These are phyloP conservation scores for Hydnum rufescens DNA, from an alignment of 768 basidiomycete genomes.

Conservation along the genomic window DNA sequence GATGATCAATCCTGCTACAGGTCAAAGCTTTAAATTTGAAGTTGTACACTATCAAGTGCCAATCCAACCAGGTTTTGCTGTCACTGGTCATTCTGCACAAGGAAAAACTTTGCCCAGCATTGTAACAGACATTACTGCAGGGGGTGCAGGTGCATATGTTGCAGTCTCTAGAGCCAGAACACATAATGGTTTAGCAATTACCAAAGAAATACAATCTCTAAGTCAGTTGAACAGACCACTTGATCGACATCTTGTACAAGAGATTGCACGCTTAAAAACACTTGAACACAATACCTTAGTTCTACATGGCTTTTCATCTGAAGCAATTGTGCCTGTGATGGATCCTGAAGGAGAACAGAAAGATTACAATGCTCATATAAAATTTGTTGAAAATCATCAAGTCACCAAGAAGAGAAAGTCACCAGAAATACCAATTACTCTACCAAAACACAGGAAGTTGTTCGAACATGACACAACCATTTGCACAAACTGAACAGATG, in stretches of 20 bases:
- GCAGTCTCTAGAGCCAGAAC: slow-evolving; percentile 15
- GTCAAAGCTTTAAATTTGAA: neutral
- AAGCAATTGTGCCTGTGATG: neutral
- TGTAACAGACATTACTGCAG: too few species aligned
- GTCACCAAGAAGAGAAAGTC: neutral
- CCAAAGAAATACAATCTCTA: too few species aligned
- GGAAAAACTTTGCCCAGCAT: too few species aligned
- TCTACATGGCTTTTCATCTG: neutral
- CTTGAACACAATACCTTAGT: neutral
- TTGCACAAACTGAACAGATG: too few species aligned
- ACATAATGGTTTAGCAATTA: slow-evolving; percentile 13
- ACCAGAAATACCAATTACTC: too few species aligned
- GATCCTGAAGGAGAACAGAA: neutral
- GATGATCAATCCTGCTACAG: neutral
- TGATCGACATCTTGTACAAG: neutral
- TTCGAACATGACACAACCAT: too few species aligned
- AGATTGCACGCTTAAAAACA: neutral
- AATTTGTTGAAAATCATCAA: neutral
- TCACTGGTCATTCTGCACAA: too few species aligned
- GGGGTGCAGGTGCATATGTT: slow-evolving; percentile 18
- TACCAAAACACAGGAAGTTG: too few species aligned
- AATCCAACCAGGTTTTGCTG: slow-evolving; percentile 19
- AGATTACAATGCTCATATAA: neutral
- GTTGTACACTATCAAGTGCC: slow-evolving; percentile 18
- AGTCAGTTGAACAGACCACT: slow-evolving; percentile 13